A percentile compares a stretch with the other conserved stretches of the same genome.
phyloP scores from a whole-genome alignment of 1,139 yeast genomes.

The Candida pseudoviswanathii region DNA sequence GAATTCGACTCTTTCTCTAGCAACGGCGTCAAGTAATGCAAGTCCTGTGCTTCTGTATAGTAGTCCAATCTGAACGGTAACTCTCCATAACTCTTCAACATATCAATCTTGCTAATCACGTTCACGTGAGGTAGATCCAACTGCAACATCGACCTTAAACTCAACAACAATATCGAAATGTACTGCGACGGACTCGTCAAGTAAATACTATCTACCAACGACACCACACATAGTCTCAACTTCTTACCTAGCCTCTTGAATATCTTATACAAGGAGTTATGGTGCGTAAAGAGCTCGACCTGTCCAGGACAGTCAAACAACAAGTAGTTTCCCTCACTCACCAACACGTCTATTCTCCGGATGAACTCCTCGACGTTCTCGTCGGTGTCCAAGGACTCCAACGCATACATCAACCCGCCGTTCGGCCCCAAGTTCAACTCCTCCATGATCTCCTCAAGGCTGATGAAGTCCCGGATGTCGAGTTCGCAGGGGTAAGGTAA shows the following conservation, averaged over 20 bases:
- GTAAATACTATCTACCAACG: conserved; percentile 83
- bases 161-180: conserved; percentile 76
- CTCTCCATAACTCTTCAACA: conserved; percentile 59
- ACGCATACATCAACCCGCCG: conserved; percentile 90
- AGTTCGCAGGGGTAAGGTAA: conserved; percentile 80
- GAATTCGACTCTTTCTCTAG: conserved; percentile 70
- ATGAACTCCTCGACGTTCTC: conserved; percentile 57
- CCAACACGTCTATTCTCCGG: conserved; percentile 55
- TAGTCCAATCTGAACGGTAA: conserved; percentile 77
- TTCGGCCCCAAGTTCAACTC: conserved; percentile 86
- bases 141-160: conserved; percentile 66
- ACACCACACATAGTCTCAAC: conserved; percentile 81
- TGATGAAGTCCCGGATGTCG: conserved; percentile 85
- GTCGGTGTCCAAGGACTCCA: conserved; percentile 59
- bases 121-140: conserved; percentile 48
- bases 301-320: conserved; percentile 83
- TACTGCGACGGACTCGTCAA: conserved; percentile 89
- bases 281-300: conserved; percentile 51
- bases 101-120: conserved; percentile 82
- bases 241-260: conserved; percentile 42
- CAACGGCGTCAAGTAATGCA: conserved; percentile 66
- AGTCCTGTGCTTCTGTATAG: conserved; percentile 90
- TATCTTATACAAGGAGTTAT: conserved; percentile 39
- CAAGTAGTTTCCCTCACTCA: conserved; percentile 65
- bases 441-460: conserved; percentile 88